Evolutionary conservation across 2,329 filamentous ascomycete genomes (phyloP), one percentile per base, ranked within the genome.

Genomic region (Fusarium newnesense): DNA sequence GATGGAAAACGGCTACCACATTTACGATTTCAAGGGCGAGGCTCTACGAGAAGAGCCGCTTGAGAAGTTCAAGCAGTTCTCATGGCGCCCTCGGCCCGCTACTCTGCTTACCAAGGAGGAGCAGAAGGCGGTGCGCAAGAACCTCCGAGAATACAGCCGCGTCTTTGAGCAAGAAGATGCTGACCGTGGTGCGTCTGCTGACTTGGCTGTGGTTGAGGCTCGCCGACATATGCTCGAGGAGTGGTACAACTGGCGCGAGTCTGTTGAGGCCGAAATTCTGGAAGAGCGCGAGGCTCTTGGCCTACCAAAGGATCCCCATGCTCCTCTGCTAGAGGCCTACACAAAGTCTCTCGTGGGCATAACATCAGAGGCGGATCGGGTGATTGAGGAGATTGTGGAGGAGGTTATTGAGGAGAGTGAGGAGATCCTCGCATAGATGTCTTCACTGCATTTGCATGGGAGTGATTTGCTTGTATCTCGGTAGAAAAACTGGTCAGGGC

Each of bases 1-100:
- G 94, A 97, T 98, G 94, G 96, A 99, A 87, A 99, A 98, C 82
- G 96, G 96, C 73, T 99, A 97, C 87, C 96, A 98, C 83, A 86
- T 99, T 70, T 98, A 98, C 89, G 95, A 97, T 82, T 99, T 99
- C 90, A 93, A 92, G 82, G 97, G 96, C 74, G 92, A 93, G 78
- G 89, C 93, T 61, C 90, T 99, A 61, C 92, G 95, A 67, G 97
- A 99, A 85, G 94, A 98, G 83, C 92, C 91, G 58, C 89, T 97
- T 67, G 96, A 99, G 76, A 97, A 97, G 84, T 98, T 99, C 90
- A 98, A 98, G 90, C 96, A 99, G 84, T 94, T 95, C 85, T 84
- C 94, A 72, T 99, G 96, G 96, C 93, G 96, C 49, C 96, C 96
- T 26, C 93, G 96, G 47, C 96, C 96, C 26, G 83, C 94, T 12